Conservation (phyloP, 805 yeast genomes). For the Kodamaea leandrae region DNA sequence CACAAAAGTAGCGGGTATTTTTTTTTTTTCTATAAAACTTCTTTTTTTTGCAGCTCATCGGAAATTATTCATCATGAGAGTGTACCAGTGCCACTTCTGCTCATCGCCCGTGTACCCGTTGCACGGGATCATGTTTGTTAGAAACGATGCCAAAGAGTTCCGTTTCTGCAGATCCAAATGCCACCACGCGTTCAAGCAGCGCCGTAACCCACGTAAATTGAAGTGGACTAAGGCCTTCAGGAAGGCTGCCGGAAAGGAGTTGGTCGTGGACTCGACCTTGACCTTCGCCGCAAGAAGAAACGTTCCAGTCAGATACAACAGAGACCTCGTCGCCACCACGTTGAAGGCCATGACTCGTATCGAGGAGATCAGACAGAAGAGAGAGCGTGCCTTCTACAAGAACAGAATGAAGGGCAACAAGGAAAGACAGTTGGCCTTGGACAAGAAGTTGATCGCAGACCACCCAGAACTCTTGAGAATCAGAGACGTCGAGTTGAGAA, state of each 20-base stretch:
- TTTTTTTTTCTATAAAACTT: not conserved
- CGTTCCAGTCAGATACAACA: slow-evolving; percentile 95
- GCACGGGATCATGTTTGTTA: slow-evolving; percentile 95
- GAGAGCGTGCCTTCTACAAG: slow-evolving; percentile 98
- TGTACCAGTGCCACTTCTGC: slow-evolving; percentile 92
- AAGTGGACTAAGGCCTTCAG: slow-evolving; percentile 99
- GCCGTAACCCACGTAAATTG: slow-evolving; percentile 97
- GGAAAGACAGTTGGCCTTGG: slow-evolving; percentile 79
- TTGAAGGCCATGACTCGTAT: slow-evolving; percentile 93
- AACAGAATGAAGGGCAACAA: slow-evolving; percentile 98
- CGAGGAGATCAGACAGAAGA: slow-evolving; percentile 91
- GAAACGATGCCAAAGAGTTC: slow-evolving; percentile 97
- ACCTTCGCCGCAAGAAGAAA: slow-evolving; percentile 97
- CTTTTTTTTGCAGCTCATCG: slow-evolving; percentile 6
- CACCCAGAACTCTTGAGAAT: slow-evolving; percentile 87
- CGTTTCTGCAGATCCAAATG: slow-evolving; percentile 97
- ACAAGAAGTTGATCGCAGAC: slow-evolving; percentile 81
- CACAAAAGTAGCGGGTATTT: not conserved
- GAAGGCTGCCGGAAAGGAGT: slow-evolving; percentile 97
- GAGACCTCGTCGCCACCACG: slow-evolving; percentile 93
- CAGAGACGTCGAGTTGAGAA: slow-evolving; percentile 89
- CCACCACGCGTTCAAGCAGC: slow-evolving; percentile 95
- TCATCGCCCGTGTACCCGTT: slow-evolving; percentile 84
- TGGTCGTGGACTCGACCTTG: slow-evolving; percentile 94
- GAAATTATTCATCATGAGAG: slow-evolving; percentile 56